Percentiles rank a stretch among this genome's conserved stretches.
Evolutionary conservation across 768 basidiomycete genomes (phyloP).

Genomic region (Boletus rex-veris): DNA sequence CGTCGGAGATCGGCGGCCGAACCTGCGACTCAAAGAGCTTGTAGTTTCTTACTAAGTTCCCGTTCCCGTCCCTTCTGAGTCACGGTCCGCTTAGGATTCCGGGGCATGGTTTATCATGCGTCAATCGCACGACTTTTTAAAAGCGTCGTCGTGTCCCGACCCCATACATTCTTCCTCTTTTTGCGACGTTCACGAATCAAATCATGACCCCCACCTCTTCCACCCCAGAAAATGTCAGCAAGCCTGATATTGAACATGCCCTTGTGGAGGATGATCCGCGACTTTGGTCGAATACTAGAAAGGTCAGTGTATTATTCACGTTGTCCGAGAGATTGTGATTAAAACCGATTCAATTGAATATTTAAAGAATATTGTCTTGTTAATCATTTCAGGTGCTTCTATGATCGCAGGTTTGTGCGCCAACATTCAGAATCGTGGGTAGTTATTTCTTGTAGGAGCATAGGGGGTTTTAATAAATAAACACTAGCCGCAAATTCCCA

Average conservation of each 20-base stretch:
- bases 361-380: conserved; percentile 18
- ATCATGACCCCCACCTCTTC: conserved; percentile 4
- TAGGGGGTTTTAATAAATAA: background rate
- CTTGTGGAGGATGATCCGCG: conserved; percentile 61
- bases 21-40: too few species aligned
- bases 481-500: conserved; percentile 61
- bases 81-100: too few species aligned
- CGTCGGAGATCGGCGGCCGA: too few species aligned
- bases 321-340: background rate
- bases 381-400: conserved; percentile 27
- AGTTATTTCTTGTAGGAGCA: background rate
- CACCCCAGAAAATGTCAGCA: background rate
- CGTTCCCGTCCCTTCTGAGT: too few species aligned
- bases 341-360: too few species aligned
- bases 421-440: conserved; percentile 32
- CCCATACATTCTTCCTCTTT: background rate
- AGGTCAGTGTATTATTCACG: conserved; percentile 36
- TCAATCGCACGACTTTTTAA: too few species aligned
- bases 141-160: background rate
- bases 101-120: too few species aligned
- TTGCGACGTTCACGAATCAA: background rate
- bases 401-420: conserved; percentile 28
- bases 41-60: too few species aligned
- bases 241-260: conserved; percentile 38
- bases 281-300: conserved; percentile 52